Base-by-base conservation (phyloP, 1,139 yeast genomes). In the Ogataea hybrid region DNA sequence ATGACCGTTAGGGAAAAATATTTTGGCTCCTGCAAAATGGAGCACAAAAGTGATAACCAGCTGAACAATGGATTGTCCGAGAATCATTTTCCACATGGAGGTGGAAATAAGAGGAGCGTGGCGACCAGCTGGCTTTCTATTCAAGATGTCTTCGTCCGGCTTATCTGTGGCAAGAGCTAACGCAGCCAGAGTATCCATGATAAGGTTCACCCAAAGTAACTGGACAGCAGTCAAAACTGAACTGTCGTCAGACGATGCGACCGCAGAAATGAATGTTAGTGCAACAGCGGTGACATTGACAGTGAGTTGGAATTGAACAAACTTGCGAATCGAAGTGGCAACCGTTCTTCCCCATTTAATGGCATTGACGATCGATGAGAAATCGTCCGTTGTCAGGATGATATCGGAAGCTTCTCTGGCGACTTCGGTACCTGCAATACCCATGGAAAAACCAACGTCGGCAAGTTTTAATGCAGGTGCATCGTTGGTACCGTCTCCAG, bases 291-390 rank as follows among this genome's bases (percentile, higher is more conserved):
- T 92, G 42, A 92, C 78, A 59, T 92, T 94, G 43, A 92, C 99
- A 3, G 98, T 92, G 55, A 92, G 73, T 66, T 92, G 98, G 65
- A 92, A 92, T 67, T 90, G 98, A 61, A 92, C 82, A 60, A 92
- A 92, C 64, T 92, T 92, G 64, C 89, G 88, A 59, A 92, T 95
- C 2, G 97, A 89, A 27, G 84, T 83, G 15, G 95, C 85, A 48
- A 94, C 98, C 41, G 97, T 90, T 64, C 99, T 79, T 44, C 99
- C 99, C 98, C 98, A 94, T 67, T 88, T 87, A 59, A 92, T 87
- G n/a, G 98, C 99, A 64, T 88, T 88, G 39, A 92, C 97, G 63
- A 92, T 92, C 43, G 95, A 92, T 8, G 90, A 75, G 59, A 92
- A 92, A 68, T 92, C 95, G 67, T 92, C 98, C 28, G 95, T 89